Evolutionary conservation across 2,329 filamentous ascomycete species (phyloP), one percentile per base, ranked within the genome.

Genomic region (Aspergillus neotritici): DNA sequence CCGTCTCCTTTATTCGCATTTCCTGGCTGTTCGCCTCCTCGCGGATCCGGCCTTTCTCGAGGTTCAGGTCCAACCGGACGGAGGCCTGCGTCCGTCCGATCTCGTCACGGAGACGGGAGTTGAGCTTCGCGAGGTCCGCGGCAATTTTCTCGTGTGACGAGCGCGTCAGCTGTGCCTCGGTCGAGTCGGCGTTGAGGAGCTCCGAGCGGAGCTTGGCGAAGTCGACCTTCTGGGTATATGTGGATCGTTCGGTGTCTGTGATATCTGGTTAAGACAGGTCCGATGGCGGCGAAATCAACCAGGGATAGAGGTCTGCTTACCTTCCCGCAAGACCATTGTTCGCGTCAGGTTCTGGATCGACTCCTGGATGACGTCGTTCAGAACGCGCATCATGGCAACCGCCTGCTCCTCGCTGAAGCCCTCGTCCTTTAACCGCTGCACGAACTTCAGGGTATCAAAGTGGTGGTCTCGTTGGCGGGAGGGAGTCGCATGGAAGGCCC

Each of bases 401-500:
- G 90, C 84, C 69, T 98, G 93, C 55, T 90, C 86, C 66, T 97
- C 91, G 16, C 88, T 95, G 66, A 97, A 96, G 0, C 93, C 93
- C 65, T 98, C 93, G 53, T 80, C 80, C 65, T 91, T 83, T 32
- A 98, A 74, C 40, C 87, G 78, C 69, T 95, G 87, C 31, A 98
- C 90, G 63, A 98, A 95, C 71, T 95, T 96, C 49, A 98, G 79
- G 1, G 93, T 98, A 68, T 98, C 93, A 64, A 98, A 98, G 68
- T 98, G 90, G 67, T 98, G 93, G 59, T 96, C 90, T 52, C 86
- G 80, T 40, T 66, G 63, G 39, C 72, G 77, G 31, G 69, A 58
- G 2, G 79, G 64, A 1, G 87, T 84, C 30, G 81, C 78, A 64
- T 89, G 85, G 64, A 96, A 70, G 29, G 66, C 66, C 13, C 64